Evolutionary conservation across 208 protist genomes (phyloP), one percentile per base, ranked within the genome.

Genomic region (Trypanosomatidae sp.): DNA sequence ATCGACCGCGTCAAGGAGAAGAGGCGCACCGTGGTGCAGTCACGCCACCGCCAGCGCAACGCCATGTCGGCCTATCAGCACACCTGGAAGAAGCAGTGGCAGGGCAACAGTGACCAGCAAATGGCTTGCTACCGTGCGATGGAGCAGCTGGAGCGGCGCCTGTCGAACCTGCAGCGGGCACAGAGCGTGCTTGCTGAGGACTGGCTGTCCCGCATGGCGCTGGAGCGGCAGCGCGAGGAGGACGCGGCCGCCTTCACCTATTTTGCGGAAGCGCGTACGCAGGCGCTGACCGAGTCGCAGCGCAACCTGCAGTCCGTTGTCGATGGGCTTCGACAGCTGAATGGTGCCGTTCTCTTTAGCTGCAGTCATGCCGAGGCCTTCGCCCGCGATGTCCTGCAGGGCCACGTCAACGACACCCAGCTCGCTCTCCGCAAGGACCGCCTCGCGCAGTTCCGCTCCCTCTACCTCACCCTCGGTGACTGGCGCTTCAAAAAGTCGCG

Each of bases 381-480:
- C 65, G 76, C 82, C 2, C 64, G 74, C 12, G 80, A 90, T 33
- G 74, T 62, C 6, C 58, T 94, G 28, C 67, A 83, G 25, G 55
- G 58, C 1, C 64, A 82, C 39, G 70, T 82, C 3, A 78, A 82
- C 15, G 68, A 71, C 5, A 30, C 81, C 0, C 75, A 87, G 43
- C 60, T 93, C 44, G 76, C 85, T 10, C 69, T 87, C 19, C 84
- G 89, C 49, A 84, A 92, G 66, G 77, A 92, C 60, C 87, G 87
- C 7, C 79, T 96, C 5, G 81, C 81, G 30, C 88, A 94, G 69
- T 96, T 96, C 74, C 82, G 90, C 56, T 66, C 77, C 33, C 77
- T 96, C 3, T 96, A 96, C 81, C 84, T 96, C 56, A 96, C 92
- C 15, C 81, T 96, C 19, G 92, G 92, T 5, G 92, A 96, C 69